phyloP scores from a whole-genome alignment of 371 early-diverging fungal genomes.

The Actinomortierella wolfii region DNA sequence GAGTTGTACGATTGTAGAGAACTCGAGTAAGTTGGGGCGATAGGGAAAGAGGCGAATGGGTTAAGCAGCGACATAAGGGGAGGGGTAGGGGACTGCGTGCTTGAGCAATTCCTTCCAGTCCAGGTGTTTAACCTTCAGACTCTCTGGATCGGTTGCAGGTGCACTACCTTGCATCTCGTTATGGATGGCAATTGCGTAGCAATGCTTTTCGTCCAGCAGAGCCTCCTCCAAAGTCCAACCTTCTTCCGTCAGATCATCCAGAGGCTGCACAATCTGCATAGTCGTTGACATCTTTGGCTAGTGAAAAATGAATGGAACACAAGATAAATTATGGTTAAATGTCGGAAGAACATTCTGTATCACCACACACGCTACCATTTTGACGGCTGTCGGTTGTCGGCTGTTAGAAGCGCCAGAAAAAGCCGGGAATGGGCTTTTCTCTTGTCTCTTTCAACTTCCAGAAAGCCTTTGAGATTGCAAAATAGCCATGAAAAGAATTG shows the following conservation, averaged over 20 bases:
- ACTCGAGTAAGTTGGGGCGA: no score
- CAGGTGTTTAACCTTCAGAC: slow-evolving; percentile 17
- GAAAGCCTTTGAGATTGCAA: no score
- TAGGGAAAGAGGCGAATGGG: no score
- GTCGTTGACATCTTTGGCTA: slow-evolving; percentile 28
- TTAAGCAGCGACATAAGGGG: no score
- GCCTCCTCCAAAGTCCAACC: slow-evolving; percentile 42
- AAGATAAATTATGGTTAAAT: not conserved
- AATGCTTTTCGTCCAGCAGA: slow-evolving; percentile 28
- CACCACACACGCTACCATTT: no score
- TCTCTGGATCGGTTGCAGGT: slow-evolving; percentile 14
- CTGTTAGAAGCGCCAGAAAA: no score
- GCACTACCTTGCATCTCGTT: slow-evolving; percentile 8
- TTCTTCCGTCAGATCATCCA: slow-evolving; percentile 16
- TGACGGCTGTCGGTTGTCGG: no score
- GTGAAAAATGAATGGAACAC: not conserved
- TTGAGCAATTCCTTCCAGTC: slow-evolving; percentile 34
- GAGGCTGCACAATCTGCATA: slow-evolving; percentile 16
- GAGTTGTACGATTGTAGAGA: no score
- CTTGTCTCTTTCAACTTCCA: no score
- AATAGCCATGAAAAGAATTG: no score
- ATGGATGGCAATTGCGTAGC: slow-evolving; percentile 39
- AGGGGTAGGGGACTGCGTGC: slow-evolving; percentile 30
- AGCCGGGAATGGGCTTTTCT: no score
- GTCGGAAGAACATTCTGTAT: no score